Conservation (phyloP, 2,329 filamentous ascomycete genomes). For the Coniochaeta sp. region DNA sequence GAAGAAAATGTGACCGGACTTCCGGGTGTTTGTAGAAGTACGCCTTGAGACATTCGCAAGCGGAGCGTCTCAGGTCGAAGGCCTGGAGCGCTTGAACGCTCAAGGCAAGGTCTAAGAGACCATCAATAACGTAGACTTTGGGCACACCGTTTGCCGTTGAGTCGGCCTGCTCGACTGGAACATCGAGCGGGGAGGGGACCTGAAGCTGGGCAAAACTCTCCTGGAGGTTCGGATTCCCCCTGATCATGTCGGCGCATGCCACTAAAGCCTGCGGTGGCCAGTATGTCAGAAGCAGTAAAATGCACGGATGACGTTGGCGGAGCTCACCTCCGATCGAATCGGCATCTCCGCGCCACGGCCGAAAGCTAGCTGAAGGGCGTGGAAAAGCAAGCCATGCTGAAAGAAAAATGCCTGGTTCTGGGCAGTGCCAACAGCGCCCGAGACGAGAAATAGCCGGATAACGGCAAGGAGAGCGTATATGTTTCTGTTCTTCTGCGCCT, state of each 20-base stretch:
- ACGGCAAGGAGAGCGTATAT: conserved; percentile 85
- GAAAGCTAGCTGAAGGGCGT: conserved; percentile 79
- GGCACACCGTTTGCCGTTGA: conserved; percentile 41
- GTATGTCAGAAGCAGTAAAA: conserved; percentile 4
- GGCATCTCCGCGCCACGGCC: conserved; percentile 62
- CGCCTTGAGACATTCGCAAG: conserved; percentile 84
- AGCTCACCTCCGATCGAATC: conserved; percentile 70
- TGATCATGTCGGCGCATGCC: conserved; percentile 83
- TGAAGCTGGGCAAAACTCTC: conserved; percentile 84
- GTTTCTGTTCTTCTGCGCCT: conserved; percentile 78
- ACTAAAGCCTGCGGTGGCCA: conserved; percentile 56
- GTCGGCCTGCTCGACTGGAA: conserved; percentile 26
- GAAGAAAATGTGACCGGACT: conserved; percentile 79
- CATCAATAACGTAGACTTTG: conserved; percentile 86
- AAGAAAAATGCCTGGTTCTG: conserved; percentile 84
- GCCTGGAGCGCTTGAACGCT: conserved; percentile 58
- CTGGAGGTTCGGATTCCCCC: conserved; percentile 71
- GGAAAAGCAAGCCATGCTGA: conserved; percentile 71
- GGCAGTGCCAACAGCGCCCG: conserved; percentile 70
- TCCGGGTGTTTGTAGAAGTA: conserved; percentile 80
- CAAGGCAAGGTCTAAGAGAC: conserved; percentile 75
- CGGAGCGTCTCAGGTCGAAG: conserved; percentile 76
- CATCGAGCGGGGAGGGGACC: conserved; percentile 55
- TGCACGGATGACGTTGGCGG: conserved; percentile 7
- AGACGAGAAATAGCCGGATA: conserved; percentile 75